These are phyloP conservation scores for Dalbergia oliveri DNA, from an alignment of 306 rosid genomes.

Conservation along the genomic window DNA sequence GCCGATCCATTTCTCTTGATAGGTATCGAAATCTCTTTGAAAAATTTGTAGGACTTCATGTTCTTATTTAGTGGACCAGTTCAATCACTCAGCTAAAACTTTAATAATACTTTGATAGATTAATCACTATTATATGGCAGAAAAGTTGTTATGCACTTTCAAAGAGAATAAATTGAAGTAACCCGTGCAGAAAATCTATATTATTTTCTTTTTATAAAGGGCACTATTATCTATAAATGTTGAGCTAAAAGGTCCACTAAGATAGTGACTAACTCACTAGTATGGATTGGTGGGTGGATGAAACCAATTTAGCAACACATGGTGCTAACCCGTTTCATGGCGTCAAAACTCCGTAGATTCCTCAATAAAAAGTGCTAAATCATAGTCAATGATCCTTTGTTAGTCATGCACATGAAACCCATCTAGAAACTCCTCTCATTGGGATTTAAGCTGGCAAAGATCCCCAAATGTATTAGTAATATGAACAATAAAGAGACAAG, in stretches of 20 bases:
- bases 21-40: constrained; percentile 54
- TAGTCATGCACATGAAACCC: constrained; percentile 50
- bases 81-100: constrained; percentile 64
- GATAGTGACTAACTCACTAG: constrained; percentile 65
- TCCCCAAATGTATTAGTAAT: constrained; percentile 25
- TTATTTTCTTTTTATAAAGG: constrained; percentile 14
- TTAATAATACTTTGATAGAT: constrained; percentile 58
- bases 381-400: constrained; percentile 18
- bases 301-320: constrained; percentile 48
- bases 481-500: constrained; percentile 16
- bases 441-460: constrained; percentile 47
- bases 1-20: constrained; percentile 68
- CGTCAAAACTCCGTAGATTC: constrained; percentile 39
- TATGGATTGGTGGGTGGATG: constrained; percentile 43
- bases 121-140: constrained; percentile 42
- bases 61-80: constrained; percentile 69
- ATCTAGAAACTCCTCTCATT: constrained; percentile 29
- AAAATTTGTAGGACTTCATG: constrained; percentile 68
- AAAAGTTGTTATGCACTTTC: constrained; percentile 54
- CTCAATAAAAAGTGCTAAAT: constrained; percentile 37
- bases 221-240: constrained; percentile 55
- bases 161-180: constrained; percentile 50
- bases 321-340: constrained; percentile 26
- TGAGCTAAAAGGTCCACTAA: constrained; percentile 65
- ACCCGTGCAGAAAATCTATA: constrained; percentile 6